phyloP scores from a whole-genome alignment of 2,329 filamentous ascomycete genomes.

The Phialemonium atrogriseum region DNA sequence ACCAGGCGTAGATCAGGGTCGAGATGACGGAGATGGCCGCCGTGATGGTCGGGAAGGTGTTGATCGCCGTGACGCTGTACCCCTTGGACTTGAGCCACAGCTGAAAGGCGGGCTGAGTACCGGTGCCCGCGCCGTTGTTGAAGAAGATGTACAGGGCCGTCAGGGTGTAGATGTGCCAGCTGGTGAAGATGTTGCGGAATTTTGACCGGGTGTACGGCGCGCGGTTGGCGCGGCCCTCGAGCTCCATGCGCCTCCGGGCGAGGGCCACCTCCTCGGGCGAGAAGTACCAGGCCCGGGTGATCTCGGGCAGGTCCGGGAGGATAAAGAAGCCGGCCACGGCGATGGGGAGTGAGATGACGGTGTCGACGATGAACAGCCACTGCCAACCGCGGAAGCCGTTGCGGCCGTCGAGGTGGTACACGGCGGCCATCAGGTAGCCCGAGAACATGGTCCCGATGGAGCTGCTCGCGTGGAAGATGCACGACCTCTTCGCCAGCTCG shows the following conservation, averaged over 20 bases:
- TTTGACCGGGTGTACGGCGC: slow-evolving; percentile 35
- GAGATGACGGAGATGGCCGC: slow-evolving; percentile 45
- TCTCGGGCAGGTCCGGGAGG: slow-evolving; percentile 30
- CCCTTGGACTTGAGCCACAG: slow-evolving; percentile 37
- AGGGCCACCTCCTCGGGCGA: slow-evolving; percentile 26
- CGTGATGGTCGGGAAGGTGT: slow-evolving; percentile 52
- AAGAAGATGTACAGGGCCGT: slow-evolving; percentile 53
- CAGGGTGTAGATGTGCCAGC: slow-evolving; percentile 57
- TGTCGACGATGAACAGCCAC: slow-evolving; percentile 52
- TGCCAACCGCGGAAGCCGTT: slow-evolving; percentile 42
- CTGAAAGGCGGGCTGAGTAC: slow-evolving; percentile 45
- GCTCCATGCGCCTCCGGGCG: slow-evolving; percentile 29
- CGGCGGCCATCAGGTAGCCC: slow-evolving; percentile 47
- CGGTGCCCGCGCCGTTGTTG: slow-evolving; percentile 46
- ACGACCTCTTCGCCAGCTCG: slow-evolving; percentile 42
- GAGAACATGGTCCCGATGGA: slow-evolving; percentile 47
- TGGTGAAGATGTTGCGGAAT: slow-evolving; percentile 50
- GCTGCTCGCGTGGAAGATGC: slow-evolving; percentile 39
- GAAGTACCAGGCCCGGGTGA: slow-evolving; percentile 28
- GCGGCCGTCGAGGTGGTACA: slow-evolving; percentile 42
- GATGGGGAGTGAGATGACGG: slow-evolving; percentile 46
- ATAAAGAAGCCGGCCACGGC: slow-evolving; percentile 43
- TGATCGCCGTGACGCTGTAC: slow-evolving; percentile 32
- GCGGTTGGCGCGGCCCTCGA: slow-evolving; percentile 35
- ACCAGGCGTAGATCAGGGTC: slow-evolving; percentile 58